Base-by-base conservation (phyloP, 345 rosid species). In the Draba incana region DNA sequence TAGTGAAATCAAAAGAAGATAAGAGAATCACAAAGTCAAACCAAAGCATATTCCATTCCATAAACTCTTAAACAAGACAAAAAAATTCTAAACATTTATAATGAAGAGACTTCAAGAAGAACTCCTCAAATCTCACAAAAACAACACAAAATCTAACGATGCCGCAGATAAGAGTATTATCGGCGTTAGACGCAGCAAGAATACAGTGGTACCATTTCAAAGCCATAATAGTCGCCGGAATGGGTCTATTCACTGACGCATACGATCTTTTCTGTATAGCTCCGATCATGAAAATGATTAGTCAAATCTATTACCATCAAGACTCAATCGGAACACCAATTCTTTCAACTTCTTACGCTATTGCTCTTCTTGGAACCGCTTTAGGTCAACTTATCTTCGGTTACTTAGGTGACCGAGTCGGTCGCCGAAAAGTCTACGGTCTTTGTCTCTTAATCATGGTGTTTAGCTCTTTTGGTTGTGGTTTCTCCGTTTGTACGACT, bases 321-420 rank as follows among this genome's bases (percentile, higher is more conserved):
- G 59, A 49, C 31, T 27, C 75, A 2, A 70, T 69, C 44, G 63
- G 62, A 50, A 76, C 75, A 1, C 37, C 64, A 4, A 62, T 80
- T 52, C 65, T 62, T 3, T 62, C 88, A 0, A 16, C 75, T 45
- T 80, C 86, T 64, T 35, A 81, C 1, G 74, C 78, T n/a, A 77
- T 82, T 0, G 82, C 87, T 55, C 78, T 89, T 24, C 64, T 86
- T 2, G 92, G 96, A 1, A 75, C 96, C 0, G 86, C 79, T 6
- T 51, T 83, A 2, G 96, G 96, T 20, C 88, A 85, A 33, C 53
- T 86, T 11, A 50, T 85, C 55, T 86, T 89, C 53, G 96, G 96
- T 7, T 56, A 79, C 56, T 66, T 80, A 27, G 96, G 96, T 0
- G 96, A 89, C 66, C 78, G 70, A 23, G 66, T 66, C 25, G 96